Evolutionary conservation across 805 yeast species (phyloP), one percentile per base, ranked within the genome.

Genomic region (Wickerhamomyces queroliae): DNA sequence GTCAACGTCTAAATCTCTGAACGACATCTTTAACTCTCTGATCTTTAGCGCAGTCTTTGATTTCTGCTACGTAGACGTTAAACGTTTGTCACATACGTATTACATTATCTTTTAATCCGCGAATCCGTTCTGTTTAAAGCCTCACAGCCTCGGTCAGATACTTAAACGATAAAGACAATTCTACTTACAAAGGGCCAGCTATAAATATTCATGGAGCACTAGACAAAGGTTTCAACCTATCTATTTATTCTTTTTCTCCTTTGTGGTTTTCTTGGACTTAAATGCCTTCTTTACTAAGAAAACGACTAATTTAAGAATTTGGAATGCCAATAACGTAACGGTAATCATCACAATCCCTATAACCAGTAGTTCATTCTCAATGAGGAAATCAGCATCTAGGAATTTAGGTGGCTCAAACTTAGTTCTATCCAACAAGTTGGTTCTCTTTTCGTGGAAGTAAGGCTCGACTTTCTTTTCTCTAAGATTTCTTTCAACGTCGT

Each of bases 401-500:
- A 74, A 54, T 23, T 58, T 64, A 9, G 74, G 64, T 32, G 62
- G 36, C 37, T 47, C 27, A 27, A 42, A 26, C 25, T 52, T 24
- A 26, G 43, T 36, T 50, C 58, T 28, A 50, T 64, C 32, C 48
- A 65, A 49, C 51, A 63, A 36, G 20, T 59, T 53, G 15, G 70
- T 61, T 35, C 61, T 47, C 38, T 58, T 53, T 36, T 56, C 48
- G 33, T 62, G 61, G 44, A 56, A 63, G 15, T 43, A 37, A 31
- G 56, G 59, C 28, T 43, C 55, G 19, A 55, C 57, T 18, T 62
- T 64, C 10, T 50, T 43, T 7, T 52, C 50, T 45, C 66, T 66
- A 34, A 70, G 59, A 50, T 80, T 78, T 42, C 81, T 62, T 48
- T 83, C 88, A 27, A 67, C 59, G 41, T 80, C 87, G 4, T 59